Evolutionary conservation across 2,329 filamentous ascomycete species (phyloP).

Genomic region (Juglanconis oblonga): DNA sequence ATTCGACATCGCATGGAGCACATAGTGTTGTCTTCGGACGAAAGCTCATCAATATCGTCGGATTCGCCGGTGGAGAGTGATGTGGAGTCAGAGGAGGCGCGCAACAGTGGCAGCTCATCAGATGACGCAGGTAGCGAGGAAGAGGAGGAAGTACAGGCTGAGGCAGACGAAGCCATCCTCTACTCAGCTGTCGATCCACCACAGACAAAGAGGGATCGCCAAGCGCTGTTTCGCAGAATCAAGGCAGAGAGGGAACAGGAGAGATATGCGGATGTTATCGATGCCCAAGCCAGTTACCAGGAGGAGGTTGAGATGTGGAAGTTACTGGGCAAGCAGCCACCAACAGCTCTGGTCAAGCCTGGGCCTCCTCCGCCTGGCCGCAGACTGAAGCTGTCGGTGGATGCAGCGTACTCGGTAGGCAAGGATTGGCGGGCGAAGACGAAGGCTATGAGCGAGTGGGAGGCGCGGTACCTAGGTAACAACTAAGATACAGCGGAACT

Average conservation of each 20-base stretch:
- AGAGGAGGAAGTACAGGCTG: constrained; percentile 23
- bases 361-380: constrained; percentile 9
- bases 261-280: constrained; percentile 39
- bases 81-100: not conserved
- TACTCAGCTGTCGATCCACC: constrained; percentile 40
- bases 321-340: constrained; percentile 38
- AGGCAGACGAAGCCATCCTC: constrained; percentile 40
- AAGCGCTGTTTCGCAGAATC: constrained; percentile 37
- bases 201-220: constrained; percentile 31
- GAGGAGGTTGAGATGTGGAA: constrained; percentile 47
- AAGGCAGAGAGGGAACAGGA: constrained; percentile 41
- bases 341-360: constrained; percentile 25
- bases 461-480: constrained; percentile 22
- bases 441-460: constrained; percentile 41
- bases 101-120: not conserved
- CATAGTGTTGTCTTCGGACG: constrained; percentile 2
- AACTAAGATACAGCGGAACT: not conserved
- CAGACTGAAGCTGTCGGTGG: constrained; percentile 27
- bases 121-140: constrained; percentile 4
- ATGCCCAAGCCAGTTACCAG: constrained; percentile 36
- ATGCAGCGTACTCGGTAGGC: constrained; percentile 34
- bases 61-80: not conserved
- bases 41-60: not conserved
- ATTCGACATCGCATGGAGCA: not conserved
- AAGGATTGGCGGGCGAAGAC: constrained; percentile 38